phyloP scores from a whole-genome alignment of 1,284 basidiomycete genomes.

The Phylloboletellus chloephorus region DNA sequence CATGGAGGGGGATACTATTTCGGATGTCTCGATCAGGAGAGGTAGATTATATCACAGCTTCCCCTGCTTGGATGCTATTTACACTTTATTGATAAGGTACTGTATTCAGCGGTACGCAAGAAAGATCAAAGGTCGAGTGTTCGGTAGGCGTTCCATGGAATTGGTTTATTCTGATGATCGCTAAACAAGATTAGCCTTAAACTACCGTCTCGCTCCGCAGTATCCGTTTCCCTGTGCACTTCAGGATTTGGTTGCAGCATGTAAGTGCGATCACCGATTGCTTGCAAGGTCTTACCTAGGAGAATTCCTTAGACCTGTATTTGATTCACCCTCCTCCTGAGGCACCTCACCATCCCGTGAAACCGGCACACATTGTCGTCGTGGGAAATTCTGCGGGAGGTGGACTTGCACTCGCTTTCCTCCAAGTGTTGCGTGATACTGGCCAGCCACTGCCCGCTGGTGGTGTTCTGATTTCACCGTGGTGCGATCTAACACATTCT shows the following conservation, averaged over 20 bases:
- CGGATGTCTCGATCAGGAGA: slow-evolving; percentile 74
- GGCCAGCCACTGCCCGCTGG: slow-evolving; percentile 83
- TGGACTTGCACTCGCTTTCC: slow-evolving; percentile 76
- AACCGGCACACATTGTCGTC: slow-evolving; percentile 79
- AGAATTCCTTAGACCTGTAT: slow-evolving; percentile 39
- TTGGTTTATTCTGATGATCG: not conserved
- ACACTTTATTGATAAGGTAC: slow-evolving; percentile 43
- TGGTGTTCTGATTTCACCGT: slow-evolving; percentile 80
- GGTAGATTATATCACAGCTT: slow-evolving; percentile 34
- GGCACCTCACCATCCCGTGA: slow-evolving; percentile 70
- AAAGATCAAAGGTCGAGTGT: slow-evolving; percentile 85
- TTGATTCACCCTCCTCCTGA: slow-evolving; percentile 61
- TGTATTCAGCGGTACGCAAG: slow-evolving; percentile 83
- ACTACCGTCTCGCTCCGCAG: slow-evolving; percentile 88
- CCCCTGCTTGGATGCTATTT: slow-evolving; percentile 11
- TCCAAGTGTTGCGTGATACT: slow-evolving; percentile 89
- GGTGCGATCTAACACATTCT: slow-evolving; percentile 93
- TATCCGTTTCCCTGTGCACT: slow-evolving; percentile 96
- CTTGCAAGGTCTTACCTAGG: slow-evolving; percentile 1
- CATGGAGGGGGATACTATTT: slow-evolving; percentile 87
- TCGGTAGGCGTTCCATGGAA: slow-evolving; percentile 46
- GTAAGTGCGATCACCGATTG: slow-evolving; percentile 35
- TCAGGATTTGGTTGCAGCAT: slow-evolving; percentile 83
- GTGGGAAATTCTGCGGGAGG: slow-evolving; percentile 95
- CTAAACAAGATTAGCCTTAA: slow-evolving; percentile 54